Evolutionary conservation across 2,329 filamentous ascomycete species (phyloP).

Genomic region (Aureobasidium lini): DNA sequence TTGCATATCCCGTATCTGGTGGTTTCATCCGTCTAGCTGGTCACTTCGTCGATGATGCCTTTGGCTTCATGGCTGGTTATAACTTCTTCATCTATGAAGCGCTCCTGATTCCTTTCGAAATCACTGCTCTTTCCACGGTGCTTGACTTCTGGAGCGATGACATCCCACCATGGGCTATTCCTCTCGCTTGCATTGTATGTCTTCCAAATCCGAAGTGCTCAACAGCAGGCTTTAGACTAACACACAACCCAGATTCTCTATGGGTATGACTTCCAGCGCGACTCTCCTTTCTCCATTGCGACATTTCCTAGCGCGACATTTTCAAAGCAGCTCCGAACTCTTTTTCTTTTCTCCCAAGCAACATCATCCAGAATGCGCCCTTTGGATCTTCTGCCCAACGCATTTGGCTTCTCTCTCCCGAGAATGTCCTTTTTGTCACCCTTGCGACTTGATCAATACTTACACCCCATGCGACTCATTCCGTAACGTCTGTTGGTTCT

Average conservation of each 20-base stretch:
- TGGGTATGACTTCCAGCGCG: slow-evolving; percentile 1
- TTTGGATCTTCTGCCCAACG: too few relatives aligned
- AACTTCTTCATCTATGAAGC: slow-evolving; percentile 43
- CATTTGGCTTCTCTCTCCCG: too few relatives aligned
- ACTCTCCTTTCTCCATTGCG: not conserved
- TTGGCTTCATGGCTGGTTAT: slow-evolving; percentile 48
- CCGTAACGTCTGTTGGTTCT: not conserved
- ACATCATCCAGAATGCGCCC: too few relatives aligned
- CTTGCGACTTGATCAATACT: not conserved
- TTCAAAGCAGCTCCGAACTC: not conserved
- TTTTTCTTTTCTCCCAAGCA: not conserved
- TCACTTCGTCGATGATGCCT: slow-evolving; percentile 54
- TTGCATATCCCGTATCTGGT: slow-evolving; percentile 53
- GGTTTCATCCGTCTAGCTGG: slow-evolving; percentile 53
- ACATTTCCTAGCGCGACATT: not conserved
- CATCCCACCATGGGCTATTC: slow-evolving; percentile 32
- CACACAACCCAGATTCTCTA: not conserved
- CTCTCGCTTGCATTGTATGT: slow-evolving; percentile 8
- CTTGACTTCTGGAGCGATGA: slow-evolving; percentile 33
- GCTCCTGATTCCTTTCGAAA: slow-evolving; percentile 42
- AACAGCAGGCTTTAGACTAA: not conserved
- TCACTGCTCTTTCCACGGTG: slow-evolving; percentile 34
- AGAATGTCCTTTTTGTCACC: not conserved
- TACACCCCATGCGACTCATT: not conserved
- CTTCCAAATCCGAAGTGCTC: not conserved